A percentile compares a stretch with the other conserved stretches of the same genome.
Evolutionary conservation across 768 basidiomycete genomes (phyloP).

Genomic region (Tricholoma saponaceum): DNA sequence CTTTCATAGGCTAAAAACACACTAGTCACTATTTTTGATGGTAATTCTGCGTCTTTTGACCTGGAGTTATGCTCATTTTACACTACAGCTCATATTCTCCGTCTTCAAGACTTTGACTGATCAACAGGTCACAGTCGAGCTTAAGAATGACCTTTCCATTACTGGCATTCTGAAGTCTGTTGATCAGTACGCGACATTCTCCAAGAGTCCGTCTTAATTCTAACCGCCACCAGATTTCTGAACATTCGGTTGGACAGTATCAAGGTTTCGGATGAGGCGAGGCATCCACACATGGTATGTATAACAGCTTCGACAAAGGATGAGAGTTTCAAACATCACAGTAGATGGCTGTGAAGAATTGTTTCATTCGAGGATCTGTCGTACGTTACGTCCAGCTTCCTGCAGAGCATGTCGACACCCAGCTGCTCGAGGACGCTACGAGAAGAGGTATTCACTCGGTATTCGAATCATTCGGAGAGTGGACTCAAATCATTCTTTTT

Average conservation of each 20-base stretch:
- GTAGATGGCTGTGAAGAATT: constrained; percentile 98
- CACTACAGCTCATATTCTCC: constrained; percentile 83
- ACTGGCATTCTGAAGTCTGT: constrained; percentile 95
- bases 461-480: constrained; percentile 8
- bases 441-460: constrained; percentile 68
- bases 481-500: background rate
- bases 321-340: background rate
- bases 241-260: constrained; percentile 97
- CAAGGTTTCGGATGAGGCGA: constrained; percentile 83
- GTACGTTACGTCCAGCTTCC: constrained; percentile 97
- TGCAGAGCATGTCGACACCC: constrained; percentile 90
- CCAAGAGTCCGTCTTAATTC: background rate
- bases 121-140: constrained; percentile 93
- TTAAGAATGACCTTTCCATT: constrained; percentile 98
- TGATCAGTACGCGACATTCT: constrained; percentile 69
- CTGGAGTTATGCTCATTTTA: background rate
- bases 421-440: constrained; percentile 93
- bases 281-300: constrained; percentile 95
- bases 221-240: constrained; percentile 57
- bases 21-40: background rate
- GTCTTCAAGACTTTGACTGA: constrained; percentile 99
- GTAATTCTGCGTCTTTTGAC: background rate
- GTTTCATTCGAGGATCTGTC: constrained; percentile 97
- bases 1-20: too few species aligned
- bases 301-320: background rate